Evolutionary conservation across 139 green algal genomes (phyloP).

Genomic region (Tetradesmus lagerheimii): DNA sequence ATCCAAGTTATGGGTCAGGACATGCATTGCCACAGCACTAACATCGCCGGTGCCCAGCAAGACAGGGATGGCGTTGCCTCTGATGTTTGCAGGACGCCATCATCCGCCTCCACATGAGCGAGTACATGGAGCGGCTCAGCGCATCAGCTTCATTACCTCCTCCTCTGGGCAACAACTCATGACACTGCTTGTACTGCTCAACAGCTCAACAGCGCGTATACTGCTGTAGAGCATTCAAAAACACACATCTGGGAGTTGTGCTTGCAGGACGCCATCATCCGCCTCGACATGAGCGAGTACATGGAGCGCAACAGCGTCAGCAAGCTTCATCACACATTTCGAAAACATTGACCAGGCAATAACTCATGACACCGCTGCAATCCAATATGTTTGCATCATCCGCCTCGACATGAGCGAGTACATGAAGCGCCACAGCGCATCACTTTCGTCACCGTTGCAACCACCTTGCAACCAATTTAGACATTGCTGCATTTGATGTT

Average conservation of each 20-base stretch:
- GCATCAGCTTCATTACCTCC: too few species aligned
- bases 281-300: slow-evolving; percentile 99
- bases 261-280: slow-evolving; percentile 79
- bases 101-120: slow-evolving; percentile 97
- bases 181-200: too few species aligned
- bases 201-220: too few species aligned
- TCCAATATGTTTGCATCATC: slow-evolving; percentile 58
- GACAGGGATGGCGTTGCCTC: too few species aligned
- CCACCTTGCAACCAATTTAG: neutral
- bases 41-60: too few species aligned
- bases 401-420: slow-evolving; percentile 99
- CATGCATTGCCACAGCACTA: too few species aligned
- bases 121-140: slow-evolving; percentile 97
- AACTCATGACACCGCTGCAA: too few species aligned
- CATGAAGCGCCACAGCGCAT: slow-evolving; percentile 94
- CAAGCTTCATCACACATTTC: slow-evolving; percentile 77
- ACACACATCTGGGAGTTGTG: too few species aligned
- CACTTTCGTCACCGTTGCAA: neutral
- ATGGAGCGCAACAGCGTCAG: slow-evolving; percentile 94
- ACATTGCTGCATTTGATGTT: neutral
- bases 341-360: too few species aligned
- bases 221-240: too few species aligned
- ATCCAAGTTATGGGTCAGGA: too few species aligned
- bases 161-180: too few species aligned
- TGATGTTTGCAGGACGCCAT: slow-evolving; percentile 72